Evolutionary conservation across 2,329 filamentous ascomycete species (phyloP).

Genomic region (Fusarium zealandicum): DNA sequence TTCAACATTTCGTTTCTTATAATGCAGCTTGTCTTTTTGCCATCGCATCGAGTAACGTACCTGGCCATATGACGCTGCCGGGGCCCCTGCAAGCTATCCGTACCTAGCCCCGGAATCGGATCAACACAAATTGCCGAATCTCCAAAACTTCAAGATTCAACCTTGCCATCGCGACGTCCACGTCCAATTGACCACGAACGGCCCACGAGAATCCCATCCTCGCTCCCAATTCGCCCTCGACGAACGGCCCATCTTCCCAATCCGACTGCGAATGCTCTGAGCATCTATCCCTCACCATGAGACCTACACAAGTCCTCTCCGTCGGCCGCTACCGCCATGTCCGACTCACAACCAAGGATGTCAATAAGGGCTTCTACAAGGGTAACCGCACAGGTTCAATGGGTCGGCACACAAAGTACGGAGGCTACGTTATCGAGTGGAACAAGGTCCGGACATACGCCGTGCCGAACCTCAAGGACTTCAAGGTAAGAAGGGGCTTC

Average conservation of each 20-base stretch:
- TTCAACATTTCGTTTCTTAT: slow-evolving; percentile 1
- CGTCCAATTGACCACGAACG: slow-evolving; percentile 19
- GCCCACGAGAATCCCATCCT: background rate
- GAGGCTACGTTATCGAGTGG: slow-evolving; percentile 85
- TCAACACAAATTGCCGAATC: slow-evolving; percentile 34
- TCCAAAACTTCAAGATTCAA: slow-evolving; percentile 35
- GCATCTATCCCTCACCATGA: slow-evolving; percentile 56
- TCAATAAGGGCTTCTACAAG: slow-evolving; percentile 96
- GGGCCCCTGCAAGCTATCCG: slow-evolving; percentile 28
- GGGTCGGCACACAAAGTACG: slow-evolving; percentile 83
- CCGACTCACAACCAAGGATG: slow-evolving; percentile 88
- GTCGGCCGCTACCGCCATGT: slow-evolving; percentile 75
- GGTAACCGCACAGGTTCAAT: slow-evolving; percentile 88
- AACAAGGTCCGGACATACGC: slow-evolving; percentile 90
- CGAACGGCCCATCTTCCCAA: slow-evolving; percentile 3
- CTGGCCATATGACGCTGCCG: slow-evolving; percentile 2
- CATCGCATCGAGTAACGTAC: slow-evolving; percentile 2
- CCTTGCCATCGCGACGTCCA: slow-evolving; percentile 11
- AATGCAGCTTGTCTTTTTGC: background rate
- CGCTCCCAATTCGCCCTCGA: slow-evolving; percentile 6
- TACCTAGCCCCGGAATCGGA: slow-evolving; percentile 43
- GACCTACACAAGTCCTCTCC: slow-evolving; percentile 71
- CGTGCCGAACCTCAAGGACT: slow-evolving; percentile 74
- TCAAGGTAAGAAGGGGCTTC: slow-evolving; percentile 66
- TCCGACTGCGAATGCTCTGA: background rate